Base-by-base conservation (phyloP, 768 basidiomycete genomes). In the Podaxis sp. region DNA sequence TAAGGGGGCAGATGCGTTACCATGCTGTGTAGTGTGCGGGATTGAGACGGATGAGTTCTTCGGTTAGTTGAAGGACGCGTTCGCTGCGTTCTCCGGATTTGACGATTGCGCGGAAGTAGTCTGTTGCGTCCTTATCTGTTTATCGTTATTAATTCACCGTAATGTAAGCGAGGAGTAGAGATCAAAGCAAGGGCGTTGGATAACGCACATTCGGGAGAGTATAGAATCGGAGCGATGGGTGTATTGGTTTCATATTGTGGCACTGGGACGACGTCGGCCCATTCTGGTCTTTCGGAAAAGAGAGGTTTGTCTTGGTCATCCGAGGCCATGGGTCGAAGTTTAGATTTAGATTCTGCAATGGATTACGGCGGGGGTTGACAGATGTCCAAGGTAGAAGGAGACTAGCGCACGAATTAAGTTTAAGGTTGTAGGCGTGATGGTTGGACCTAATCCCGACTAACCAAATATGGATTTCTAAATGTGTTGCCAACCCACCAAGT, bases 1-100 rank as follows among this genome's bases (percentile, higher is more conserved):
- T 25, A 10, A 28, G 21, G 18, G 23, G 69, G 23, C 23, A 2
- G 21, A 21, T 87, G 61, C 70, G 1, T 32, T 32, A 95, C 96
- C 97, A 99, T 65, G 95, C 94, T 54, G 95, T 90, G 70, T 98
- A 99, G 70, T 98, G 97, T 1, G 93, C 94, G 4, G 97, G 95
- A 71, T 99, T 99, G 73, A 90, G 77, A 27, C 89, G 82, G 64
- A 99, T 96, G 67, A 98, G 85, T 40, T 77, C 79, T 73, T 96
- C 92, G 0, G 97, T 99, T 32, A 99, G 79, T 66, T 89, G 83
- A 55, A 99, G 82, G 10, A 89, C 94, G 37, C 96, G 80, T 18
- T 80, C 74, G 63, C 88, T 93, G 76, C 86, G 86, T 77, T 98
- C 96, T 3, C 84, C 85, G 0, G 76, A 74, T 67, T 86, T 85